Percentiles rank a stretch among this genome's conserved stretches.
These are phyloP conservation scores for Physcomitrium patens DNA, from an alignment of 225 moss, liverwort and hornwort genomes.

Conservation along the genomic window DNA sequence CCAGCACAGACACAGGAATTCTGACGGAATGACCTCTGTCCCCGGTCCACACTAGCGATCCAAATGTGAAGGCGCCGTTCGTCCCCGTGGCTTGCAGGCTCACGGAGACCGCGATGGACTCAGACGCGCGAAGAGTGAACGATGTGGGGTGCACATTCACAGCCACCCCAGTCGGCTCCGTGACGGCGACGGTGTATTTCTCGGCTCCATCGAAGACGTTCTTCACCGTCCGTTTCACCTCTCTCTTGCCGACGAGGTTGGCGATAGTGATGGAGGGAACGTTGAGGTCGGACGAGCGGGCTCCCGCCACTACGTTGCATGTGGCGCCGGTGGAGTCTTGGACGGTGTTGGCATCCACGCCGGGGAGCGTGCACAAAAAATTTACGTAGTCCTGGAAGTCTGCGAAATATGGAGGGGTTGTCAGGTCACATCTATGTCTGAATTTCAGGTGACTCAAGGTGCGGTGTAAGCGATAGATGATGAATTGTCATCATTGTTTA, in stretches of 20 bases:
- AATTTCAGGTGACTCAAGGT: too few relatives aligned
- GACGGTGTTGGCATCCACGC: constrained; percentile 89
- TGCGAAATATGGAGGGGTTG: constrained; percentile 15
- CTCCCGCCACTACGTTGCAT: constrained; percentile 55
- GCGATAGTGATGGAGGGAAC: constrained; percentile 81
- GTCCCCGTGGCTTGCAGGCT: constrained; percentile 57
- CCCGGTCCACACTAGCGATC: constrained; percentile 67
- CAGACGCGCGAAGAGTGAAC: constrained; percentile 48
- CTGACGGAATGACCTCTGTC: constrained; percentile 63
- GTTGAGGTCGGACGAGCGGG: constrained; percentile 81
- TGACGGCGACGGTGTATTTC: constrained; percentile 48
- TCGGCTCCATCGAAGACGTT: constrained; percentile 50
- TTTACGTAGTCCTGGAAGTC: constrained; percentile 88
- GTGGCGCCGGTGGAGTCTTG: constrained; percentile 93
- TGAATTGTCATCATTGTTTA: not conserved
- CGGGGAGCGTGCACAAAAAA: constrained; percentile 87
- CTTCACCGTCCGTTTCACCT: constrained; percentile 60
- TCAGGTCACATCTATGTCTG: not conserved
- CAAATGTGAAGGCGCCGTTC: constrained; percentile 72
- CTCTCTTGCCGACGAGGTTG: constrained; percentile 75
- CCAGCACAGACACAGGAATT: constrained; percentile 72
- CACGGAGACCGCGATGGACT: constrained; percentile 52
- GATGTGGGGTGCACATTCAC: constrained; percentile 57
- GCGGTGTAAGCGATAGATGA: not conserved
- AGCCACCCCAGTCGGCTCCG: constrained; percentile 57